phyloP scores from a whole-genome alignment of 2,329 filamentous ascomycete species.

The Cercospora sp. region DNA sequence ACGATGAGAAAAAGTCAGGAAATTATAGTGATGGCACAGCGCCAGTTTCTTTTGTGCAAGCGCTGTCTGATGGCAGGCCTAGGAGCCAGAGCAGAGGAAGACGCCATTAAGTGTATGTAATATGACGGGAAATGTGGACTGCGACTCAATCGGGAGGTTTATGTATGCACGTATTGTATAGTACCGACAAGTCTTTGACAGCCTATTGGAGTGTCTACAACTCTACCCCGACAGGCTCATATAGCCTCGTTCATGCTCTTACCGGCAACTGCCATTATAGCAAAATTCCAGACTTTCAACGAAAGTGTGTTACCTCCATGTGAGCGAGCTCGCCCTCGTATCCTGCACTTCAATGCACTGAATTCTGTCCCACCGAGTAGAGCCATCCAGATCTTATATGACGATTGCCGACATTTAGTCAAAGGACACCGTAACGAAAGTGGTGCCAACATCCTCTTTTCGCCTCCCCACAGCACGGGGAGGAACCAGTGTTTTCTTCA shows the following conservation, averaged over 20 bases:
- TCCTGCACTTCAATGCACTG: neutral
- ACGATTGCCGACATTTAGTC: neutral
- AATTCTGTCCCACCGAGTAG: neutral
- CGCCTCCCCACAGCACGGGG: neutral
- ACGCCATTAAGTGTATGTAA: neutral
- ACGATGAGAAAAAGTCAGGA: slow-evolving; percentile 9
- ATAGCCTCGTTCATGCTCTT: neutral
- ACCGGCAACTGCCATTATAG: neutral
- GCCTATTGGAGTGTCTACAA: neutral
- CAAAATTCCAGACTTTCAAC: neutral
- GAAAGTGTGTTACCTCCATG: neutral
- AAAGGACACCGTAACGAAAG: neutral
- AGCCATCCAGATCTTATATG: neutral
- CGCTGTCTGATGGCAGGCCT: neutral
- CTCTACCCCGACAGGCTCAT: neutral
- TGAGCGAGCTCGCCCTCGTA: neutral
- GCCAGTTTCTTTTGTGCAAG: slow-evolving; percentile 9
- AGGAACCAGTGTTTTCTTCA: neutral
- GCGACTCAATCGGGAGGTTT: neutral
- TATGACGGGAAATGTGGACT: neutral
- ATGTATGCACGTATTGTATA: neutral
- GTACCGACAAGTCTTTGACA: neutral
- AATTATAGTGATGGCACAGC: neutral
- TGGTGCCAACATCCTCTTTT: neutral
- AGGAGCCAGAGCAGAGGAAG: slow-evolving; percentile 8